These are phyloP conservation scores for Agaricus blazei DNA, from an alignment of 768 basidiomycete species.

Conservation along the genomic window DNA sequence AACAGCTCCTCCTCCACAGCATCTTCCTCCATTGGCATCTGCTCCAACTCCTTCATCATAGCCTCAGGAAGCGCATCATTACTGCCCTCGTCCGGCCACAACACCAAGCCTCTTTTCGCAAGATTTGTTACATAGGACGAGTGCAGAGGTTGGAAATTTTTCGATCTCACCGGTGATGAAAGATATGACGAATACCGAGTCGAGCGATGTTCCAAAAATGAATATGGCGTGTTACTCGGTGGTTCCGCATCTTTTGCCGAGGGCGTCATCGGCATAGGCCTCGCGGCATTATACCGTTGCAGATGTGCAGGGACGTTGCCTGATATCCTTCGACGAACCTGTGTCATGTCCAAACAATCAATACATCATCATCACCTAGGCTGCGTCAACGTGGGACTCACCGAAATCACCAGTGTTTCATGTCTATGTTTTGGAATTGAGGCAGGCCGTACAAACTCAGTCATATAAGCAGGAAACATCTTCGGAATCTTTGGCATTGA, in stretches of 20 bases:
- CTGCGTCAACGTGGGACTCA: slow-evolving; percentile 21
- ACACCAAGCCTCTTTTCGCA: slow-evolving; percentile 41
- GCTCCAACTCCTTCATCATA: slow-evolving; percentile 7
- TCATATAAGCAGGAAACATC: slow-evolving; percentile 45
- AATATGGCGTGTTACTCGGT: slow-evolving; percentile 2
- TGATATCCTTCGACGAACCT: slow-evolving; percentile 35
- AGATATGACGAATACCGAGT: slow-evolving; percentile 32
- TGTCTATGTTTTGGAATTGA: slow-evolving; percentile 50
- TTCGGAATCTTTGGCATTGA: not conserved
- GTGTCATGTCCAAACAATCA: not conserved
- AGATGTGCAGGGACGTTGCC: slow-evolving; percentile 21
- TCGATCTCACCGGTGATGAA: slow-evolving; percentile 31
- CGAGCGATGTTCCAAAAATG: slow-evolving; percentile 18
- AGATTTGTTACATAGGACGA: slow-evolving; percentile 43
- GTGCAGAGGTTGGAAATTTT: slow-evolving; percentile 40
- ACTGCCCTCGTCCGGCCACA: slow-evolving; percentile 30
- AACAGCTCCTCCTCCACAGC: slow-evolving; percentile 8
- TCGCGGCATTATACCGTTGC: slow-evolving; percentile 39
- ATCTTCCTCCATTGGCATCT: slow-evolving; percentile 4
- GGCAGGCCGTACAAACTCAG: slow-evolving; percentile 37
- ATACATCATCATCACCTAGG: not conserved
- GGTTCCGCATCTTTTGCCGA: not conserved
- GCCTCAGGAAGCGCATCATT: slow-evolving; percentile 1
- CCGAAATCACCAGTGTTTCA: slow-evolving; percentile 47
- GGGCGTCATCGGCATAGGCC: slow-evolving; percentile 24